phyloP scores from a whole-genome alignment of 2,329 filamentous ascomycete species.

The Annulohypoxylon truncatum region DNA sequence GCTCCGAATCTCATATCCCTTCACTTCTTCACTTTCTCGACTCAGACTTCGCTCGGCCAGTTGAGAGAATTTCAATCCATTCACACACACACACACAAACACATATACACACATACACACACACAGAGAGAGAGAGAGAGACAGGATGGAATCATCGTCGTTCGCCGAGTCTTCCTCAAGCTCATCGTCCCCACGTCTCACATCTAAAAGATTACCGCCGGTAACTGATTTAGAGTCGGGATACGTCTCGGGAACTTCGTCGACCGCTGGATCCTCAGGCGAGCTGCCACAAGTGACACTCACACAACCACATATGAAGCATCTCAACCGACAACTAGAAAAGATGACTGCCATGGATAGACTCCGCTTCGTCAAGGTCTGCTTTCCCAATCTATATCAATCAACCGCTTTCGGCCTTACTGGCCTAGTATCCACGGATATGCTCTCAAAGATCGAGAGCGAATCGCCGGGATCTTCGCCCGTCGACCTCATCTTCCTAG shows the following conservation, averaged over 20 bases:
- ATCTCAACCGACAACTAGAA: constrained; percentile 90
- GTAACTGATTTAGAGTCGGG: constrained; percentile 76
- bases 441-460: constrained; percentile 79
- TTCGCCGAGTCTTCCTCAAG: constrained; percentile 54
- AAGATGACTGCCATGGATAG: constrained; percentile 90
- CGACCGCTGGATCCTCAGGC: constrained; percentile 69
- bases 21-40: neutral
- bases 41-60: constrained; percentile 3
- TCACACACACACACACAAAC: constrained; percentile 2
- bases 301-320: constrained; percentile 87
- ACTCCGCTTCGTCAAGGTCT: constrained; percentile 89
- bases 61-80: constrained; percentile 6
- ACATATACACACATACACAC: constrained; percentile 12
- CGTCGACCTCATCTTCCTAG: constrained; percentile 81
- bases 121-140: no score
- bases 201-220: constrained; percentile 54
- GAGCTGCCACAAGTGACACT: constrained; percentile 83
- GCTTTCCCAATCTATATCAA: constrained; percentile 90
- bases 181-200: constrained; percentile 53
- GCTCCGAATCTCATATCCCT: neutral
- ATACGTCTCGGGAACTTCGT: constrained; percentile 75
- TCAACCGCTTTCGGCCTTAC: constrained; percentile 86
- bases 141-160: constrained; percentile 39
- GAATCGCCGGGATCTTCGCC: constrained; percentile 69
- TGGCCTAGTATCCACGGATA: constrained; percentile 84